Evolutionary conservation across 305 asterid species (phyloP).

Genomic region (Solanum aculeatissimum): DNA sequence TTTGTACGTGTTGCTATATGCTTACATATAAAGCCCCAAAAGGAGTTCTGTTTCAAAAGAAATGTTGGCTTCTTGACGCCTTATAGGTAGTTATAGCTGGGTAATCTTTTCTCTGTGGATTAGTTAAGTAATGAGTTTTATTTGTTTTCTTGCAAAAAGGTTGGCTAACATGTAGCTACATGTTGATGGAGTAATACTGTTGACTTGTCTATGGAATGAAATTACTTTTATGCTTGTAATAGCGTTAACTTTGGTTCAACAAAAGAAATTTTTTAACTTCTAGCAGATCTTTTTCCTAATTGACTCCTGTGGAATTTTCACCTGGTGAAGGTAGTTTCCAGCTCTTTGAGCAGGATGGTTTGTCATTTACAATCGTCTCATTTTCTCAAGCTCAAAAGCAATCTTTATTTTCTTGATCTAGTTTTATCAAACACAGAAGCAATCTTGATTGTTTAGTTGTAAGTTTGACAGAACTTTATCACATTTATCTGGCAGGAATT

Average conservation of each 20-base stretch:
- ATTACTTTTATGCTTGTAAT: not conserved
- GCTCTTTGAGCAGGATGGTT: not conserved
- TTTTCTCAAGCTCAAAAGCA: not conserved
- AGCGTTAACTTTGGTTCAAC: not conserved
- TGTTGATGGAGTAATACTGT: not conserved
- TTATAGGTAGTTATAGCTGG: not conserved
- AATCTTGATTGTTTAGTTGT: not conserved
- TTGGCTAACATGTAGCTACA: not conserved
- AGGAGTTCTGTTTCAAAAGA: not conserved
- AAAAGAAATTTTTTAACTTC: not conserved
- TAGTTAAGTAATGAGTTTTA: not conserved
- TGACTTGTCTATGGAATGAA: not conserved
- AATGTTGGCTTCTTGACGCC: not conserved
- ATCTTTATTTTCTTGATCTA: not conserved
- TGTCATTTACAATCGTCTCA: not conserved
- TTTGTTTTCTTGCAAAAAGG: not conserved
- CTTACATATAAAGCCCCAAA: not conserved
- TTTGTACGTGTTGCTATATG: not conserved
- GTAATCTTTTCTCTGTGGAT: not conserved
- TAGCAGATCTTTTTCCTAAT: not conserved
- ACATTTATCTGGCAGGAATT: conserved; percentile 37
- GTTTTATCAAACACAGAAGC: not conserved
- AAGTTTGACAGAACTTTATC: not conserved
- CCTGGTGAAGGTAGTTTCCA: not conserved
- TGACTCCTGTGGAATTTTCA: not conserved